Evolutionary conservation across 257 asterid genomes (phyloP).

Genomic region (Ballota nigra): DNA sequence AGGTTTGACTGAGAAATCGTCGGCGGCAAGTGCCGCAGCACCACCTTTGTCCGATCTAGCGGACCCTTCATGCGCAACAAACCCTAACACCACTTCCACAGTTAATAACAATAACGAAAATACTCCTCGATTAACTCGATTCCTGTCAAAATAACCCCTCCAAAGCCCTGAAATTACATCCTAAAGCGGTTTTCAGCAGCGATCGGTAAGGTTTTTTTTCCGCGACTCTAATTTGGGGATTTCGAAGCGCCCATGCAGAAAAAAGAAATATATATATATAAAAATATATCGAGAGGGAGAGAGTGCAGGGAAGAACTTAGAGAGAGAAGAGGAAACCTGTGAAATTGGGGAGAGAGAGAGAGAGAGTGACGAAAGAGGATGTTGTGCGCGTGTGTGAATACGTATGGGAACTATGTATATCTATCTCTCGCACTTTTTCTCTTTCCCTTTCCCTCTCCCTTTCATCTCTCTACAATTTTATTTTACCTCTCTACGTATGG

Average conservation of each 20-base stretch:
- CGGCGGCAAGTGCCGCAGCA: slow-evolving; percentile 99
- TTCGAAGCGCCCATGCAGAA: slow-evolving; percentile 52
- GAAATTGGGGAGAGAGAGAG: slow-evolving; percentile 22
- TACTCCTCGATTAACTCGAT: slow-evolving; percentile 23
- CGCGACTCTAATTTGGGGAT: slow-evolving; percentile 49
- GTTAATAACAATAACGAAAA: slow-evolving; percentile 9
- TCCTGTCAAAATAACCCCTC: slow-evolving; percentile 29
- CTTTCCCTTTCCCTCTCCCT: background rate
- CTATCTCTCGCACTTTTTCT: background rate
- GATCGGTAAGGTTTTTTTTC: background rate
- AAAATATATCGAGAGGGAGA: slow-evolving; percentile 3
- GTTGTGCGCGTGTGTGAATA: slow-evolving; percentile 18
- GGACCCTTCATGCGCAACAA: slow-evolving; percentile 84
- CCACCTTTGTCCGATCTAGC: slow-evolving; percentile 93
- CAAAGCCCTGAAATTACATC: slow-evolving; percentile 51
- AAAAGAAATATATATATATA: background rate
- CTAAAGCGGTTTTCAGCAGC: slow-evolving; percentile 24
- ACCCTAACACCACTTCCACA: slow-evolving; percentile 55
- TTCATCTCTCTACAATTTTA: background rate
- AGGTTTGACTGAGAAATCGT: slow-evolving; percentile 89
- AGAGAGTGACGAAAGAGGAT: slow-evolving; percentile 28
- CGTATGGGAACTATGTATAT: background rate
- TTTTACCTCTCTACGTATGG: too few species aligned
- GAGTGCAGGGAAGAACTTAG: slow-evolving; percentile 29
- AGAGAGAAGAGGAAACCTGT: slow-evolving; percentile 21